Conservation (phyloP, 2,329 filamentous ascomycete genomes). For the Botrytis squamosa region DNA sequence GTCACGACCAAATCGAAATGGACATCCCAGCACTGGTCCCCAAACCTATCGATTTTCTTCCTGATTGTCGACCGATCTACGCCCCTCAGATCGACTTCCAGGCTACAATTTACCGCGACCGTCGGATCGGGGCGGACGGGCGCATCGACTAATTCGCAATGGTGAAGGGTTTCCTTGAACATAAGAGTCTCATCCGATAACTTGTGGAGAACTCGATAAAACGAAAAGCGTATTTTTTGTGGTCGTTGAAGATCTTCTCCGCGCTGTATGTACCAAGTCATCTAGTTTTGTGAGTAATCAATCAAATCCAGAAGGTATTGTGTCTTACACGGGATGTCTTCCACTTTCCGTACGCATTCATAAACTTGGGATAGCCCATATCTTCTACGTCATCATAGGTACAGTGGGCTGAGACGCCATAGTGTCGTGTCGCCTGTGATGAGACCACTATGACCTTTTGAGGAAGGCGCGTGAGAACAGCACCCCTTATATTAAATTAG, state of each 20-base stretch:
- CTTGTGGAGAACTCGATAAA: too few relatives aligned
- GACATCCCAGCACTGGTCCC: not conserved
- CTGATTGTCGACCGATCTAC: slow-evolving; percentile 13
- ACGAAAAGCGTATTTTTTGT: slow-evolving; percentile 25
- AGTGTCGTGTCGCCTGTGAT: too few relatives aligned
- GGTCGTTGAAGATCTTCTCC: slow-evolving; percentile 27
- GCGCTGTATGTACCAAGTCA: slow-evolving; percentile 32
- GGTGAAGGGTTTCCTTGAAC: too few relatives aligned
- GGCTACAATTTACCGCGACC: not conserved
- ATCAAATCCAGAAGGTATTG: not conserved
- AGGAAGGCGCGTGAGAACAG: too few relatives aligned
- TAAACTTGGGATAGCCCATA: not conserved
- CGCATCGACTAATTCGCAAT: too few relatives aligned
- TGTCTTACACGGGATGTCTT: not conserved
- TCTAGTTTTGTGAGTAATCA: slow-evolving; percentile 21
- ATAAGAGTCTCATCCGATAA: not conserved
- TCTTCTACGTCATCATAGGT: too few relatives aligned
- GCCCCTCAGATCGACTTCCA: not conserved
- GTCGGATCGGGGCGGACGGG: not conserved
- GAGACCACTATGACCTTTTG: too few relatives aligned
- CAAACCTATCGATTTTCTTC: not conserved
- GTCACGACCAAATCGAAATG: not conserved
- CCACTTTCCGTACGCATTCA: not conserved
- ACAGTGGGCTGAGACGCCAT: too few relatives aligned
- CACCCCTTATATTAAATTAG: too few relatives aligned